These are phyloP conservation scores for Ganoderma sp. DNA, from an alignment of 1,284 basidiomycete genomes.

Conservation along the genomic window DNA sequence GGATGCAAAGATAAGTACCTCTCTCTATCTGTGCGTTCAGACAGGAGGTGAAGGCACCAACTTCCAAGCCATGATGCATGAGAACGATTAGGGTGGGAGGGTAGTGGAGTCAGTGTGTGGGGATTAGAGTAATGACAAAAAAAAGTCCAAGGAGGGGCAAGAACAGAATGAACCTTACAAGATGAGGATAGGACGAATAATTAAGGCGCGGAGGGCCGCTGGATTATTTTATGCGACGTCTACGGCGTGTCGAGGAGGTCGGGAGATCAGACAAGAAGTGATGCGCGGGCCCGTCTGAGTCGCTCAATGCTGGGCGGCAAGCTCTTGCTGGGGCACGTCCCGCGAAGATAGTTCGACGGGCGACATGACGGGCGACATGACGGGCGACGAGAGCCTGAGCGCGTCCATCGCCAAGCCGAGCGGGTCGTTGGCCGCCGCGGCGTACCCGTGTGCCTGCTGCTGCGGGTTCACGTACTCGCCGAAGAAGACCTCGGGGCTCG, in stretches of 20 bases:
- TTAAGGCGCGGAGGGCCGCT: constrained; percentile 24
- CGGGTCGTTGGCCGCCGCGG: constrained; percentile 58
- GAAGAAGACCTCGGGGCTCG: constrained; percentile 91
- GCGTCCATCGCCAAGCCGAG: constrained; percentile 75
- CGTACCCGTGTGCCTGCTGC: constrained; percentile 41
- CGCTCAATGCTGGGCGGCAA: constrained; percentile 7
- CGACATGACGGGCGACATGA: constrained; percentile 24
- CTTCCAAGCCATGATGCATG: neutral
- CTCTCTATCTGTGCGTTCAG: neutral
- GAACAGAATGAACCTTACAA: neutral
- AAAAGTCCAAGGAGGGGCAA: neutral
- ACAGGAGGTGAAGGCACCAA: neutral
- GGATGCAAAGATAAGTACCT: neutral
- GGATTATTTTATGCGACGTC: constrained; percentile 24
- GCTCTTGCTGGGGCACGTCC: constrained; percentile 11
- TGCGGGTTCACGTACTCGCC: constrained; percentile 51
- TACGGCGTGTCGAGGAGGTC: constrained; percentile 7
- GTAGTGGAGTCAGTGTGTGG: neutral
- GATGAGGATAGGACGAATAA: constrained; percentile 1
- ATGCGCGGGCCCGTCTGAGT: neutral
- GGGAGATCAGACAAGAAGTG: neutral
- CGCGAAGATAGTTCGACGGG: neutral
- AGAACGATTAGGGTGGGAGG: neutral
- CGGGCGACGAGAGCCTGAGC: constrained; percentile 43
- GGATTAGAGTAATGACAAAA: neutral